Base-by-base conservation (phyloP, 2,329 filamentous ascomycete species). In the Fusarium lateritium region DNA sequence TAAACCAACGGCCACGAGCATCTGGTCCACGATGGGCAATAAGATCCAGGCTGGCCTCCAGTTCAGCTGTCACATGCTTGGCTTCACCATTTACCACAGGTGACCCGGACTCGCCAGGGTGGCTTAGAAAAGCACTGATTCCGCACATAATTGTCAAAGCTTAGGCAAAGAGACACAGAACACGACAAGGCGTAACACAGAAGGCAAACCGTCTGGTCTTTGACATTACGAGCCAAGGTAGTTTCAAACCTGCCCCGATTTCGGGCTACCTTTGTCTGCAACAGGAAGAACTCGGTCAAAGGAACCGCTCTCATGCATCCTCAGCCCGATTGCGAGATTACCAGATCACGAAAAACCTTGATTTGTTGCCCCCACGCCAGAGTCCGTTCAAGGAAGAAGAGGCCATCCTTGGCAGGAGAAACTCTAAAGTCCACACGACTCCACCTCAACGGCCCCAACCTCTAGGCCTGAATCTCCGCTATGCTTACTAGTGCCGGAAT, bases 101-200 rank as follows among this genome's bases (percentile, higher is more conserved):
- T 6, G 24, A 50, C 17, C 34, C n/a, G 26, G 24, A 24, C 13
- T 22, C 36, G n/a, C 54, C 54, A 21, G 54, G 54, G 19, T 56
- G 45, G 54, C 36, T 56, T 11, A 56, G 26, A 17, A 50, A 51
- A 6, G 54, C 36, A 42, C 54, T 56, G 36, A 56, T 56, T 42
- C 54, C 54, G 34, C 54, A 56, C 45, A 56, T 56, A n/a, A 38
- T 56, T 24, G 36, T 5, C 11, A 7, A 56, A 9, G 13, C 14
- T 45, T 5, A 19, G 19, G n/a, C 10, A 39, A 10, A 11, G 9
- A 5, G 14, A 14, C 7, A 9, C 7, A 24, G 19, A 19, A 5
- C 36, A 7, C 24, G 17, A 53, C 21, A 22, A 31, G 8, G 28
- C 4, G 9, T 10, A 6, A 31, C 19, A 19, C 34, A n/a, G 19